Base-by-base conservation (phyloP, 2,329 filamentous ascomycete species). In the Aspergillus sp. region DNA sequence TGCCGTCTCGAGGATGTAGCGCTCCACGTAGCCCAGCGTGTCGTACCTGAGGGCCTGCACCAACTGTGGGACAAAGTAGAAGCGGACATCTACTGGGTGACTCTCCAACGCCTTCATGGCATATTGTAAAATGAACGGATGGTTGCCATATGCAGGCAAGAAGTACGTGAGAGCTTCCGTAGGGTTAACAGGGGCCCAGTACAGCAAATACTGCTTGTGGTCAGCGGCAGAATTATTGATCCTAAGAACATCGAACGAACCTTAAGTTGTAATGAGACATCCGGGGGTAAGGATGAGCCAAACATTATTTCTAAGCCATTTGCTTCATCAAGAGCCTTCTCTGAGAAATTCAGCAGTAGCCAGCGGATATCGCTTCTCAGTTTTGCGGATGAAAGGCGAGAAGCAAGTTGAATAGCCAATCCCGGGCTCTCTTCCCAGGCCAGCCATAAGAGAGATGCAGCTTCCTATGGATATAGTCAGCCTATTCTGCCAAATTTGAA, bases 31-130 rank as follows among this genome's bases (percentile, higher is more conserved):
- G 48, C 93, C 93, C 20, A 98, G 76, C 10, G 80, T 81, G 74
- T 99, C 93, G 60, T 97, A 96, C 46, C 93, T 85, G 39, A 99
- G 78, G 39, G 88, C 86, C 67, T 99, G 93, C 12, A 98, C 93
- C 58, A 98, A 94, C 65, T 99, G 93, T 5, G 94, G 93, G 2
- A 99, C 93, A 63, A 96, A 97, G 71, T 97, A 98, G 76, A 99
- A 98, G 0, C 91, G 95, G 17, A 97, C 84, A 64, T 97, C 93
- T n/a, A 96, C 85, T 0, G 90, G 85, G 62, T 98, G 93, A 57
- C 86, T 90, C 64, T 98, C 93, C 43, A 99, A 71, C 3, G 93
- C 88, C 60, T 90, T 83, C 84, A 98, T 95, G 1, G 93, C 93
- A 67, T 97, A 98, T 67, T 99, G 94, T 35, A 97, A 82, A 46